These are phyloP conservation scores for Irpex rosettiformis DNA, from an alignment of 1,284 basidiomycete species.

Conservation along the genomic window DNA sequence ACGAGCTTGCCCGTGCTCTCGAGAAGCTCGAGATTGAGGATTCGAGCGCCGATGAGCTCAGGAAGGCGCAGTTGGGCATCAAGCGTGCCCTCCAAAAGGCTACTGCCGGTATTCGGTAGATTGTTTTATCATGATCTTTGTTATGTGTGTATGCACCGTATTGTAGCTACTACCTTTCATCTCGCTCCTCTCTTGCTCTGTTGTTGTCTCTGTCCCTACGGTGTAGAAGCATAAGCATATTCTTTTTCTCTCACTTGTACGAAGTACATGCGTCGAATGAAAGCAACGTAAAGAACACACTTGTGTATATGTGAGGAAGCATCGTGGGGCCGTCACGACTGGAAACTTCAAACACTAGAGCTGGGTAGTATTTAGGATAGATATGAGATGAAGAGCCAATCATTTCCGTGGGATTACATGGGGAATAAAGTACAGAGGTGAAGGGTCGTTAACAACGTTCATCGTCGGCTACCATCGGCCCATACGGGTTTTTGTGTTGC, in stretches of 20 bases:
- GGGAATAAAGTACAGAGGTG: not conserved
- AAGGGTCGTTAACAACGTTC: not conserved
- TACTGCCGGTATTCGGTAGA: slow-evolving; percentile 75
- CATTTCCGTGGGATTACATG: not conserved
- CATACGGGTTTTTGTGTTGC: slow-evolving; percentile 49
- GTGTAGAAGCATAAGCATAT: slow-evolving; percentile 4
- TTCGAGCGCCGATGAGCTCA: slow-evolving; percentile 87
- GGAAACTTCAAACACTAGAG: too few species aligned
- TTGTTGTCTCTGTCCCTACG: slow-evolving; percentile 3
- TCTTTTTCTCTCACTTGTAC: not conserved
- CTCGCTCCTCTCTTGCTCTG: slow-evolving; percentile 4
- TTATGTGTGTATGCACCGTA: slow-evolving; percentile 1
- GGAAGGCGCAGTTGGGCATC: slow-evolving; percentile 89
- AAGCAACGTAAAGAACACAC: not conserved
- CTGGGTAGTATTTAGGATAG: not conserved
- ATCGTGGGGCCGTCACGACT: not conserved
- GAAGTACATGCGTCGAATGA: not conserved
- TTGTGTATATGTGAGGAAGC: not conserved
- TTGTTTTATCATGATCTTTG: not conserved
- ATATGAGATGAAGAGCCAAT: not conserved
- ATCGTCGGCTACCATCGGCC: slow-evolving; percentile 29
- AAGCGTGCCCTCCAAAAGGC: slow-evolving; percentile 97
- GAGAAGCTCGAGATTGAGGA: slow-evolving; percentile 97
- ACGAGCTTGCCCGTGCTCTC: slow-evolving; percentile 92
- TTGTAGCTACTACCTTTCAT: slow-evolving; percentile 7